These are phyloP conservation scores for Amanita thiersii DNA, from an alignment of 768 basidiomycete species.

Conservation along the genomic window DNA sequence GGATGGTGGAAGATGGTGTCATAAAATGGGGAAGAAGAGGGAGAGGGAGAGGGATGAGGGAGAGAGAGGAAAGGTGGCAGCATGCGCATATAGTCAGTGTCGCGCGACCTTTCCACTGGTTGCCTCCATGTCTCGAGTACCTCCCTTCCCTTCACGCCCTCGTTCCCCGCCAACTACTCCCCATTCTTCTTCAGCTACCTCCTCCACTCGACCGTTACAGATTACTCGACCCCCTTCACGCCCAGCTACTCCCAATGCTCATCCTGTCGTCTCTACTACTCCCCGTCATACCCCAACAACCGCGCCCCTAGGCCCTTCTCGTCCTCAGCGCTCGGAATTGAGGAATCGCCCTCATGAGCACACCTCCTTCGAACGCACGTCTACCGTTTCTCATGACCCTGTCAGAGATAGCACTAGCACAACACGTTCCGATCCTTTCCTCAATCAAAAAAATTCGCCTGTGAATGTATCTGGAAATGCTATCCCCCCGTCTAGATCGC, in stretches of 20 bases:
- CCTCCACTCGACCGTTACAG: slow-evolving; percentile 47
- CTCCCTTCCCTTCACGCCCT: slow-evolving; percentile 43
- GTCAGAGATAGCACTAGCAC: slow-evolving; percentile 47
- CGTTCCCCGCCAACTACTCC: slow-evolving; percentile 28
- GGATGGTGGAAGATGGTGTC: slow-evolving; percentile 32
- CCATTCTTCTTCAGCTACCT: slow-evolving; percentile 25
- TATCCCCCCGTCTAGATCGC: not conserved
- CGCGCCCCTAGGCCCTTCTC: slow-evolving; percentile 43
- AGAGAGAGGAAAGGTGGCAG: slow-evolving; percentile 26
- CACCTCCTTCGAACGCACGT: slow-evolving; percentile 40
- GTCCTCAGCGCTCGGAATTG: slow-evolving; percentile 63
- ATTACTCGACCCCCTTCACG: slow-evolving; percentile 48
- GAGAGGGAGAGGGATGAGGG: not conserved
- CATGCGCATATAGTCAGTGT: slow-evolving; percentile 7
- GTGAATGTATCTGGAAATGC: not conserved
- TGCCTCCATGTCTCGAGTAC: slow-evolving; percentile 46
- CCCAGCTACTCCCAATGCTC: slow-evolving; percentile 45
- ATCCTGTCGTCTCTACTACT: slow-evolving; percentile 24
- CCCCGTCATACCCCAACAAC: slow-evolving; percentile 30
- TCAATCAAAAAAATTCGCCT: slow-evolving; percentile 11
- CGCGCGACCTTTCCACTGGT: not conserved
- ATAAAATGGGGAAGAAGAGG: slow-evolving; percentile 8
- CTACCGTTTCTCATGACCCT: slow-evolving; percentile 33
- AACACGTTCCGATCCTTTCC: slow-evolving; percentile 30
- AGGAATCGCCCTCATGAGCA: slow-evolving; percentile 49